Evolutionary conservation across 441 rosid genomes (phyloP), one percentile per base, ranked within the genome.

Genomic region (Pelargonium hybrid): DNA sequence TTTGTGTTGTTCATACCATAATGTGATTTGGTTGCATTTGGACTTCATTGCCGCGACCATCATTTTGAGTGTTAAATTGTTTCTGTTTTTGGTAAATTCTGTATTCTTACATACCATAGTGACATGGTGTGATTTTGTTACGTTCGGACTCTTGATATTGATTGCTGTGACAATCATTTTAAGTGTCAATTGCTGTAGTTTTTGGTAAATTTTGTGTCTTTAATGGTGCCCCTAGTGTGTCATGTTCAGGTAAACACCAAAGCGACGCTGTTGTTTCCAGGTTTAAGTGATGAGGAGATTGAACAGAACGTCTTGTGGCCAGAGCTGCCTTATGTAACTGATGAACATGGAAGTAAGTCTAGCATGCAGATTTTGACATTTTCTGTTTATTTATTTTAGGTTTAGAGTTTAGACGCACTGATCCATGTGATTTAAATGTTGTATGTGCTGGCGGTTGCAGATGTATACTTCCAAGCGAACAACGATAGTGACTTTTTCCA

Each of bases 291-390:
- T 69, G 86, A 82, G 78, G 96, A 87, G 71, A 74, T 3, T 10
- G 52, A 45, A 45, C 7, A 90, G 77, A 90, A 89, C 73, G 73
- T 90, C 80, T 76, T 92, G 75, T 89, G 90, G 91, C 91, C 98
- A 10, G 98, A 90, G 76, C 76, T 91, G 83, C 90, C 87, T 78
- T 94, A 87, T 72, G 84, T 87, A 47, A 86, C 89, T 48, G 97
- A 94, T 77, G 87, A 89, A 78, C 83, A 85, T 69, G 99, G 99
- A 86, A 87, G 99, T 92, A 82, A 72, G 95, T 81, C 57, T 5
- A 69, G 69, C 57, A 20, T 23, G 39, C 61, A 66, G 63, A 66
- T 2, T 72, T 67, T 9, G 14, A 70, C 8, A 31, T 67, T 57
- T 61, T 29, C 9, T 37, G 10, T 74, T 18, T 25, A 4, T 13